phyloP scores from a whole-genome alignment of 805 yeast genomes.

The Spencermartinsiella europaea region DNA sequence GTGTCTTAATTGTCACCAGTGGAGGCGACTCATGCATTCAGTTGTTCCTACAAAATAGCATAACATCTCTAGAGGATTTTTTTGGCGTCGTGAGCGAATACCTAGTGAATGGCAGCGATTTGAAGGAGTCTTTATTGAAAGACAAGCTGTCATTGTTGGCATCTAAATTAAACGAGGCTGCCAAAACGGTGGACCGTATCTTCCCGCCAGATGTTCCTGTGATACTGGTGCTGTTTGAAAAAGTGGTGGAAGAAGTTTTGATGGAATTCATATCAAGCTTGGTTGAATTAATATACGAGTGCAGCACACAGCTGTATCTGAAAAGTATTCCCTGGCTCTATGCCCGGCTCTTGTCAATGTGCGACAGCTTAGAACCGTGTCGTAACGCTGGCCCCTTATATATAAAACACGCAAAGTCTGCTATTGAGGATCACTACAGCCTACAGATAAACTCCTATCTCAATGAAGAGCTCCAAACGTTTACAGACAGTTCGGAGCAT shows the following conservation, averaged over 20 bases:
- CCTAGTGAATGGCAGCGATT: slow-evolving; percentile 5
- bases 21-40: slow-evolving; percentile 32
- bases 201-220: slow-evolving; percentile 44
- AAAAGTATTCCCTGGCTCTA: slow-evolving; percentile 37
- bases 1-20: slow-evolving; percentile 30
- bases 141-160: slow-evolving; percentile 29
- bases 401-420: slow-evolving; percentile 18
- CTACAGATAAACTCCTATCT: slow-evolving; percentile 28
- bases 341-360: slow-evolving; percentile 18
- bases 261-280: slow-evolving; percentile 23
- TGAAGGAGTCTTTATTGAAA: slow-evolving; percentile 19
- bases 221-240: slow-evolving; percentile 45
- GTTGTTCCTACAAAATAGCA: slow-evolving; percentile 23
- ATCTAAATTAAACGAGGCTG: slow-evolving; percentile 35
- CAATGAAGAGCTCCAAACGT: slow-evolving; percentile 28
- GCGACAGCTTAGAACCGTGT: slow-evolving; percentile 14
- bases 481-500: slow-evolving; percentile 22
- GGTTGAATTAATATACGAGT: slow-evolving; percentile 19
- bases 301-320: slow-evolving; percentile 28
- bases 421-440: slow-evolving; percentile 24
- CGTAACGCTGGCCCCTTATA: slow-evolving; percentile 38
- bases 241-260: slow-evolving; percentile 33
- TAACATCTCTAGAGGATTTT: neutral
- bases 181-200: slow-evolving; percentile 37
- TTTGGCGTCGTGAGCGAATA: neutral